Conservation (phyloP, 139 green algal species). For the Volvox africanus region DNA sequence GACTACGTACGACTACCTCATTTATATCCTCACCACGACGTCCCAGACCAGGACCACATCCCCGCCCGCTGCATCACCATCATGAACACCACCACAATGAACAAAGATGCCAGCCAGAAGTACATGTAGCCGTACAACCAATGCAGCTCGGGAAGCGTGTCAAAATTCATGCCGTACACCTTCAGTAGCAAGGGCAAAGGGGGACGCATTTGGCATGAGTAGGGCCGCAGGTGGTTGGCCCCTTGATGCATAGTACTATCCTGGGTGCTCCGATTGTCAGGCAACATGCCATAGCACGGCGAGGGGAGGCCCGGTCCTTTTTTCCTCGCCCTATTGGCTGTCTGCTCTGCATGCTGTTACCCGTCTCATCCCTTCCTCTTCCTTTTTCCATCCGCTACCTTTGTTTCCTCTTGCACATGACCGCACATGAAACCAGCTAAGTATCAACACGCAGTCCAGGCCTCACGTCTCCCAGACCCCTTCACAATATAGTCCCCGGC, state of each 20-base stretch:
- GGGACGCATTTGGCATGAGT: background rate
- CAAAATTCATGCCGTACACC: slow-evolving; percentile 54
- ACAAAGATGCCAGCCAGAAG: slow-evolving; percentile 27
- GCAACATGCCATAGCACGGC: background rate
- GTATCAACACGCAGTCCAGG: background rate
- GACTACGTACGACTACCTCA: no score
- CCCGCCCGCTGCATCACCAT: slow-evolving; percentile 8
- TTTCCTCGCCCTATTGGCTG: no score
- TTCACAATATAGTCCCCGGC: background rate
- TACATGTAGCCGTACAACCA: slow-evolving; percentile 32
- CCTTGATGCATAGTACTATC: background rate
- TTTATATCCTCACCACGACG: no score
- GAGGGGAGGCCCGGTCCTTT: no score
- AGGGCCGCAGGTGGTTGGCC: no score
- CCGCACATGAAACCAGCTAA: background rate
- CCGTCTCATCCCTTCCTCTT: no score
- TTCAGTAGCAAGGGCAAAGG: background rate
- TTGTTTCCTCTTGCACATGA: no score
- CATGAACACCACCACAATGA: slow-evolving; percentile 30
- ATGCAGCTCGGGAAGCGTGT: slow-evolving; percentile 40
- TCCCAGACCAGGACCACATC: background rate
- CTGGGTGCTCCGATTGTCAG: background rate
- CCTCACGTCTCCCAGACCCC: no score
- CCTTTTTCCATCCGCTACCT: no score
- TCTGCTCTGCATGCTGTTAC: no score